Conservation (phyloP, 352 stramenopile species). For the Elongisporangium senticosum region DNA sequence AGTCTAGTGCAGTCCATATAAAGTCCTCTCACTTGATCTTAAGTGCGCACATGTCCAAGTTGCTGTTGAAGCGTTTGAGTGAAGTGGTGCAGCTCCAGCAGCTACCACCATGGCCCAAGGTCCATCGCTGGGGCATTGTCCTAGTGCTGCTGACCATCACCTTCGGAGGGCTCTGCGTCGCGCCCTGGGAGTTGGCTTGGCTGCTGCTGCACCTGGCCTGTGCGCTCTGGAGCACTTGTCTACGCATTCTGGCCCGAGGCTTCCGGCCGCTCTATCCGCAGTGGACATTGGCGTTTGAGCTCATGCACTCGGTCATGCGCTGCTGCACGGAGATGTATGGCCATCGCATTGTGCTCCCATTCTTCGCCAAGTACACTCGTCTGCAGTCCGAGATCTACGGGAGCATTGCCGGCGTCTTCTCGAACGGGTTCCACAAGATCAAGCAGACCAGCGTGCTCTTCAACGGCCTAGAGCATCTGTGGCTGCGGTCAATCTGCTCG, state of each 20-base stretch:
- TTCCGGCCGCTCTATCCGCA: conserved; percentile 20
- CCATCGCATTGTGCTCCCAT: conserved; percentile 12
- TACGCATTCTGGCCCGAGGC: conserved; percentile 9
- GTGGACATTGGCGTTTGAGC: conserved; percentile 30
- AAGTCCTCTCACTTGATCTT: no score
- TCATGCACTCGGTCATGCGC: conserved; percentile 16
- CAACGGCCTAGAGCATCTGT: conserved; percentile 37
- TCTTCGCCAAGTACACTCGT: conserved; percentile 16
- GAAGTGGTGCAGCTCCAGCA: no score
- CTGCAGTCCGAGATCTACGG: conserved; percentile 16
- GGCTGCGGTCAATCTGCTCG: conserved; percentile 12
- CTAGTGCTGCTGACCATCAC: no score
- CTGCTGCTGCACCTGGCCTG: conserved; percentile 6
- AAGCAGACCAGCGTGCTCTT: conserved; percentile 16
- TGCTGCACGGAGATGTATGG: conserved; percentile 16
- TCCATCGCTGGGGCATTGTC: no score
- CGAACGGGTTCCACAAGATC: conserved; percentile 15
- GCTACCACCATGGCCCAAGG: no score
- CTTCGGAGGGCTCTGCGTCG: no score
- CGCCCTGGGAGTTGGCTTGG: no score
- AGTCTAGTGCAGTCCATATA: no score
- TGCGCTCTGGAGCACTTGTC: conserved; percentile 7
- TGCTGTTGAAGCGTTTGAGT: no score
- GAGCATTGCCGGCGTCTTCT: conserved; percentile 16
- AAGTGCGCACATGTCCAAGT: no score